Evolutionary conservation across 2,329 filamentous ascomycete genomes (phyloP), one percentile per base, ranked within the genome.

Genomic region (Xylaria sp.): DNA sequence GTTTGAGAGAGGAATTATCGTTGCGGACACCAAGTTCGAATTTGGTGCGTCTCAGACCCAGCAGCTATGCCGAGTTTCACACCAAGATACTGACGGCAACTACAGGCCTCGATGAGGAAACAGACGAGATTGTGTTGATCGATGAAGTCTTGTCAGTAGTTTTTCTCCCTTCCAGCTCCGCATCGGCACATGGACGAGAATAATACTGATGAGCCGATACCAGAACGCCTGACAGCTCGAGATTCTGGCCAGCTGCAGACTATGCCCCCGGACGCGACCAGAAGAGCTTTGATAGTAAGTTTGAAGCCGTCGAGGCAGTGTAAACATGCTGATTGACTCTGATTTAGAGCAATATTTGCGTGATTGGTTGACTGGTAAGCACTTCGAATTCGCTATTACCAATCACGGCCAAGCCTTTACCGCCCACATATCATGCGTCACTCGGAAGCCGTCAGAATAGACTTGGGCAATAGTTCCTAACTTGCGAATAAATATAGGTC

Each of bases 171-270:
- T 9, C n/a, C 15, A 34, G 48, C 20, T 1, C 4, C n/a, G 9
- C 15, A 28, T 7, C n/a, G 20, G 34, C 15, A 15, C 1, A 46
- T 37, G 7, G 54, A 63, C 2, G 37, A 54, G 39, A 10, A 2
- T 12, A 25, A 59, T 46, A 18, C 63, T 71, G 46, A 71, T 28
- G 34, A 48, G 46, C 48, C 31, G 7, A 51, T 67, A 65, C 28
- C 20, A 71, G 69, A 34, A 71, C 69, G 41, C 69, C 69, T 13
- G 69, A 71, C 9, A 71, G 69, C 23, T 71, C 69, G 20, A 61
- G 69, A 60, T 97, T 97, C 86, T 98, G 95, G 94, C 90, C 90
- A 0, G 88, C 87, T 72, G 89, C 89, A 52, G 85, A 85, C 63
- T 97, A 95, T 78, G 86, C 90, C 78, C 81, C 92, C 20, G 94